These are phyloP conservation scores for Ogataea dorogensis DNA, from an alignment of 805 yeast species.

Conservation along the genomic window DNA sequence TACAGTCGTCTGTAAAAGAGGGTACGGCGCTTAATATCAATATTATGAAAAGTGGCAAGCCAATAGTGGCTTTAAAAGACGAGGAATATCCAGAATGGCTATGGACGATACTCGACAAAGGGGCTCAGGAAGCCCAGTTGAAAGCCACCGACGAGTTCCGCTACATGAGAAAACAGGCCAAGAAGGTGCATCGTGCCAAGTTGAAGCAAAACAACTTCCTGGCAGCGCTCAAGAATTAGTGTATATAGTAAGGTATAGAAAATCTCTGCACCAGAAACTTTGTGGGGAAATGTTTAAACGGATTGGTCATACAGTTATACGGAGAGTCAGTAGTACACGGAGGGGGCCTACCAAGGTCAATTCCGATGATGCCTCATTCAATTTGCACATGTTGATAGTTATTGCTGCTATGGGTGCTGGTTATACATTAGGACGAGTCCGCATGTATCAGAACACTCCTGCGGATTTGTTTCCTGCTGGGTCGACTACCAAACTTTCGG, in stretches of 20 bases:
- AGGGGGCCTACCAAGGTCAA: not conserved
- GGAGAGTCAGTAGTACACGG: not conserved
- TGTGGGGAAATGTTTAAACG: constrained; percentile 8
- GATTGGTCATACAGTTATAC: no score
- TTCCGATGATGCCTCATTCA: constrained; percentile 23
- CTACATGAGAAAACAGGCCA: constrained; percentile 67
- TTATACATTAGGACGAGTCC: constrained; percentile 30
- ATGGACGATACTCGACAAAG: constrained; percentile 77
- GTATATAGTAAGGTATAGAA: constrained; percentile 1
- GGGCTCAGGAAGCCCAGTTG: constrained; percentile 54
- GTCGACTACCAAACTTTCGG: constrained; percentile 24
- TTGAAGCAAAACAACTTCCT: constrained; percentile 81
- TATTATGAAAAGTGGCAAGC: constrained; percentile 76
- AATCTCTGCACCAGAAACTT: constrained; percentile 3
- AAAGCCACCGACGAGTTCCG: constrained; percentile 56
- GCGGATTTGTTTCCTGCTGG: constrained; percentile 30
- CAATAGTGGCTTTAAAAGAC: constrained; percentile 85
- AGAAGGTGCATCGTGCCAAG: constrained; percentile 62
- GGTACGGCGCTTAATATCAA: constrained; percentile 75
- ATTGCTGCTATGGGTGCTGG: constrained; percentile 37
- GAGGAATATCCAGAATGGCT: constrained; percentile 92
- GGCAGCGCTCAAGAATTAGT: constrained; percentile 44
- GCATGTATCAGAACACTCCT: constrained; percentile 27
- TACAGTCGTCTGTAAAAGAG: constrained; percentile 56
- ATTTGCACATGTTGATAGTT: constrained; percentile 29